Evolutionary conservation across 2,329 filamentous ascomycete genomes (phyloP), one percentile per base, ranked within the genome.

Genomic region (Calonectria honghensis): DNA sequence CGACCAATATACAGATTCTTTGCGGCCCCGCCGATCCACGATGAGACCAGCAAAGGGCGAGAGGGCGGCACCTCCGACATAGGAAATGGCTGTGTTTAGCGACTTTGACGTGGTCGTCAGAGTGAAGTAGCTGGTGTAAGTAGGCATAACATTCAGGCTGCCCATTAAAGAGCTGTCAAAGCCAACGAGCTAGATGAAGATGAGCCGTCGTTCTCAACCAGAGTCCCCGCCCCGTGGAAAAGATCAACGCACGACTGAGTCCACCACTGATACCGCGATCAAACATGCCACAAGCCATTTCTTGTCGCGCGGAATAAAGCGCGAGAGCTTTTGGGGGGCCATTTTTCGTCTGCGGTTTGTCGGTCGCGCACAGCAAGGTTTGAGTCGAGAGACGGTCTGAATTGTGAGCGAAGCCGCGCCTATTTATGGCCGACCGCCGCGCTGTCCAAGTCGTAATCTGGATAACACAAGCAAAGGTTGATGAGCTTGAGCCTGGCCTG

Each of bases 251-350:
- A 72, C 70, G 51, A 72, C 70, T 20, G 70, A 72, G 41, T 72
- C 70, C 29, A 72, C 70, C 29, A 68, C 70, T 6, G 70, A 72
- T 31, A 72, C 41, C 13, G 39, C 70, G 24, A 72, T 68, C 37
- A 72, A 57, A 18, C 63, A 41, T 61, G 63, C 64, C 31, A 72
- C 64, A 39, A 72, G 70, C 70, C 70, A 72, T 72, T 68, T 72
- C 39, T 63, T 61, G 39, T 72, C 52, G 3, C 64, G 70, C 13
- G 70, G 70, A 50, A 72, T 24, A 51, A 67, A 63, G 64, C 64
- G 63, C 39, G 39, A 59, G 29, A 72, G 51, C 37, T 72, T 72
- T 13, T 31, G 70, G n/a, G 51, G 29, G 4, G 51, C 29, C 51
- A 54, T 54, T 54, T 51, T 51, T 5, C 50, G 29, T n/a, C 16